phyloP scores from a whole-genome alignment of 2,329 filamentous ascomycete species.

The Westerdykella aurantiaca region DNA sequence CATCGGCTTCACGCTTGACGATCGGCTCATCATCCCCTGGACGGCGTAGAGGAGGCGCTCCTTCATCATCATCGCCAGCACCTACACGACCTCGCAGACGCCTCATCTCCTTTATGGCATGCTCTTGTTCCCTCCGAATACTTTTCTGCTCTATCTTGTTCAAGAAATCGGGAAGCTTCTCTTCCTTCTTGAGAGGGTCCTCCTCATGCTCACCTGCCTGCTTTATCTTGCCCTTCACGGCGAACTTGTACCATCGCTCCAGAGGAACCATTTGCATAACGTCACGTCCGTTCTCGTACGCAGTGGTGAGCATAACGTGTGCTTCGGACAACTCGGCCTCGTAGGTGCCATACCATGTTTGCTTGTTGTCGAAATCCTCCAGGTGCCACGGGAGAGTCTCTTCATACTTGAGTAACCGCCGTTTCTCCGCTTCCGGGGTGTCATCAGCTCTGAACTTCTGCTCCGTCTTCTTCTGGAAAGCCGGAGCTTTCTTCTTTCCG shows the following conservation, averaged over 20 bases:
- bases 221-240: slow-evolving; percentile 67
- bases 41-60: slow-evolving; percentile 17
- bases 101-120: slow-evolving; percentile 6
- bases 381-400: slow-evolving; percentile 95
- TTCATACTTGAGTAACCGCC: slow-evolving; percentile 68
- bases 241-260: slow-evolving; percentile 93
- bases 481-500: slow-evolving; percentile 59
- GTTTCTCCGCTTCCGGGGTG: slow-evolving; percentile 64
- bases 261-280: slow-evolving; percentile 78
- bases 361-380: slow-evolving; percentile 93
- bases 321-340: slow-evolving; percentile 79
- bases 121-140: slow-evolving; percentile 46
- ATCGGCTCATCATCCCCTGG: slow-evolving; percentile 40
- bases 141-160: slow-evolving; percentile 36
- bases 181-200: slow-evolving; percentile 67
- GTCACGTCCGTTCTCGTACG: slow-evolving; percentile 50
- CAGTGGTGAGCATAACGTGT: slow-evolving; percentile 72
- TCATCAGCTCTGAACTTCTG: slow-evolving; percentile 79
- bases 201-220: slow-evolving; percentile 81
- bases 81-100: slow-evolving; percentile 28
- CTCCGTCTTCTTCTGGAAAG: slow-evolving; percentile 71
- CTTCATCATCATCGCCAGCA: slow-evolving; percentile 35
- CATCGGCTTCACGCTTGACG: slow-evolving; percentile 50
- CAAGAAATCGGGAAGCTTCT: slow-evolving; percentile 73
- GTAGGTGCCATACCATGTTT: slow-evolving; percentile 88